Evolutionary conservation across 805 yeast genomes (phyloP).

Genomic region (Spathaspora boniae): DNA sequence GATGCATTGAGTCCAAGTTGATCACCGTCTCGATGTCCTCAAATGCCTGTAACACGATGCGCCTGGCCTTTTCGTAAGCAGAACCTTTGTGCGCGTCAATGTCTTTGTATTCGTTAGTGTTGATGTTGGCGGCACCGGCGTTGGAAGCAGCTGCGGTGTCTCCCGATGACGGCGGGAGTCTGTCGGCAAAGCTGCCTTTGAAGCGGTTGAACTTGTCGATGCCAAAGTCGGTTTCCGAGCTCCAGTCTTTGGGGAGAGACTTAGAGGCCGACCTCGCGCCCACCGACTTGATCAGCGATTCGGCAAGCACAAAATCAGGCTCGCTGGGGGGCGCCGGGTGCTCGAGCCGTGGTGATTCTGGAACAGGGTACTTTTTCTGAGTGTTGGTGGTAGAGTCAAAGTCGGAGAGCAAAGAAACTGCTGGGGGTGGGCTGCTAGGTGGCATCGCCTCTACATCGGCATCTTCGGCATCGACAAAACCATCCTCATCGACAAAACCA

Average conservation of each 20-base stretch:
- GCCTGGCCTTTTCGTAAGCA: conserved; percentile 29
- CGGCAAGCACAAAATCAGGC: conserved; percentile 1
- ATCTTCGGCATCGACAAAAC: conserved; percentile 6
- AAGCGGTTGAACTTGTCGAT: conserved; percentile 47
- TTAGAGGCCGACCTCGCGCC: background rate
- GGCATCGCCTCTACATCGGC: conserved; percentile 12
- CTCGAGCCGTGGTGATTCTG: conserved; percentile 24
- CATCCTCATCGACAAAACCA: conserved; percentile 9
- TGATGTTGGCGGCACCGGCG: too few relatives aligned
- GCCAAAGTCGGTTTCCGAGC: conserved; percentile 47
- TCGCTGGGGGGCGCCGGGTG: conserved; percentile 13
- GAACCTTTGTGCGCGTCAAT: conserved; percentile 13
- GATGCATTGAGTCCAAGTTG: conserved; percentile 44
- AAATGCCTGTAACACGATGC: conserved; percentile 42
- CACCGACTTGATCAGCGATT: background rate
- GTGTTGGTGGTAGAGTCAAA: conserved; percentile 25
- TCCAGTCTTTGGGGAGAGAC: conserved; percentile 5
- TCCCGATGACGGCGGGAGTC: conserved; percentile 25
- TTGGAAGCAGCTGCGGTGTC: conserved; percentile 33
- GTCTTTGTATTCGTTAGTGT: conserved; percentile 14
- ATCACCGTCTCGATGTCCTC: conserved; percentile 46
- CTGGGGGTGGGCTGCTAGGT: conserved; percentile 40
- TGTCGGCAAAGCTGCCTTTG: conserved; percentile 16
- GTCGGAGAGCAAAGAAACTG: conserved; percentile 26
- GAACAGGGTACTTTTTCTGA: conserved; percentile 16